Conservation (phyloP, 345 rosid species). For the Schrenkiella parvula region DNA sequence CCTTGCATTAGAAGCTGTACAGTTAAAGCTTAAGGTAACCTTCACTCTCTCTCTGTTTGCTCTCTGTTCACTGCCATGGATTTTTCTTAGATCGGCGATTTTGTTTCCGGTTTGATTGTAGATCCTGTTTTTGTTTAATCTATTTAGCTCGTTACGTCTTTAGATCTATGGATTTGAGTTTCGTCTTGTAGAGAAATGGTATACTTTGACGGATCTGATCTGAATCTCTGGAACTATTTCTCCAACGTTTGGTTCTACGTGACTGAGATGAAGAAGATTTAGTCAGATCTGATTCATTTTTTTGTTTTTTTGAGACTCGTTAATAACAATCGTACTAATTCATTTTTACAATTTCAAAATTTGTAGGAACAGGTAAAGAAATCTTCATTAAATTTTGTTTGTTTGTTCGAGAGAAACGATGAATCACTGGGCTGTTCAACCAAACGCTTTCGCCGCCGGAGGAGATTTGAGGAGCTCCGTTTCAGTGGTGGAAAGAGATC, state of each 20-base stretch:
- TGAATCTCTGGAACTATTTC: not conserved
- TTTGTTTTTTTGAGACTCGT: not conserved
- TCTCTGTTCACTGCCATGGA: not conserved
- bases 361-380: not conserved
- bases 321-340: not conserved
- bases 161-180: slow-evolving; percentile 14
- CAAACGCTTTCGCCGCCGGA: slow-evolving; percentile 42
- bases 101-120: not conserved
- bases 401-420: slow-evolving; percentile 17
- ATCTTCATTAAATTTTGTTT: not conserved
- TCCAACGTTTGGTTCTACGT: not conserved
- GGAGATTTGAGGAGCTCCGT: slow-evolving; percentile 52
- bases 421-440: slow-evolving; percentile 67
- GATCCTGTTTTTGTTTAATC: not conserved
- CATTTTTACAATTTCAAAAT: not conserved
- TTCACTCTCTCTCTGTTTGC: not conserved
- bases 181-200: not conserved
- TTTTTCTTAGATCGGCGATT: not conserved
- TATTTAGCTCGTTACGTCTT: not conserved
- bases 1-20: slow-evolving; percentile 13
- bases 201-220: slow-evolving; percentile 2
- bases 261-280: not conserved
- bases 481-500: slow-evolving; percentile 42
- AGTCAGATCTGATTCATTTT: not conserved
- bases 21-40: slow-evolving; percentile 30